A percentile compares a stretch with the other conserved stretches of the same genome.
These are phyloP conservation scores for Novymonas esmeraldas DNA, from an alignment of 208 protist species.

Conservation along the genomic window DNA sequence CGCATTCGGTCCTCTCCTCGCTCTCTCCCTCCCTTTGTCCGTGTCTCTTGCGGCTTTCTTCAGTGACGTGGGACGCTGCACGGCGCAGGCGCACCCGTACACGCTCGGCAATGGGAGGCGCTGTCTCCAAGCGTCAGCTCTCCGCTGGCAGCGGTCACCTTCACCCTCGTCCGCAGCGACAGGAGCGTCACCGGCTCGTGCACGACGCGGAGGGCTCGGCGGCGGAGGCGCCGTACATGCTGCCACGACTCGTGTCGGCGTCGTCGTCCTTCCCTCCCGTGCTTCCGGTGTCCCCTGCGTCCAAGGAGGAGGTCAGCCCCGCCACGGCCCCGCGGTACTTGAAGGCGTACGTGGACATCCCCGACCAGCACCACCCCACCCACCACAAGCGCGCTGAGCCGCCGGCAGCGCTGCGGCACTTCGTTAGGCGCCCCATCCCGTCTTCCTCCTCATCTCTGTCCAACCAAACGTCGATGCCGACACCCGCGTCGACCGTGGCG, in stretches of 20 bases:
- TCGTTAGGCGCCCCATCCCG: background rate
- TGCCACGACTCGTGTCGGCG: too few species aligned
- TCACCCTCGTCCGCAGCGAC: background rate
- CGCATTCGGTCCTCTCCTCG: too few species aligned
- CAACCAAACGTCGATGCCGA: background rate
- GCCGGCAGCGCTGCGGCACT: background rate
- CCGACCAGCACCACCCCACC: background rate
- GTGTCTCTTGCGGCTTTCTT: background rate
- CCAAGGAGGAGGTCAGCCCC: too few species aligned
- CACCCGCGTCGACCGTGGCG: too few species aligned
- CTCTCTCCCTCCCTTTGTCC: background rate
- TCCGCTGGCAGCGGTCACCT: background rate
- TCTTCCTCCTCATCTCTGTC: background rate
- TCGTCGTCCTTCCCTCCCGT: too few species aligned
- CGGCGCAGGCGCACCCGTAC: too few species aligned
- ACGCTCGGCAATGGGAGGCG: constrained; percentile 2
- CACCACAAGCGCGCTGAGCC: background rate
- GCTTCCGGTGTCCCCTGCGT: too few species aligned
- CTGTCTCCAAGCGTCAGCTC: background rate
- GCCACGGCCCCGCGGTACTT: too few species aligned
- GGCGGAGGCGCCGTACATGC: too few species aligned
- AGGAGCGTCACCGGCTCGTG: background rate
- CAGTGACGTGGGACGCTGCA: too few species aligned
- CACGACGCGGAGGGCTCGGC: background rate
- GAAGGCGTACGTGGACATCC: too few species aligned